A percentile compares a stretch with the other conserved stretches of the same genome.
Conservation (phyloP, 345 rosid species). For the Fremontodendron californicum region DNA sequence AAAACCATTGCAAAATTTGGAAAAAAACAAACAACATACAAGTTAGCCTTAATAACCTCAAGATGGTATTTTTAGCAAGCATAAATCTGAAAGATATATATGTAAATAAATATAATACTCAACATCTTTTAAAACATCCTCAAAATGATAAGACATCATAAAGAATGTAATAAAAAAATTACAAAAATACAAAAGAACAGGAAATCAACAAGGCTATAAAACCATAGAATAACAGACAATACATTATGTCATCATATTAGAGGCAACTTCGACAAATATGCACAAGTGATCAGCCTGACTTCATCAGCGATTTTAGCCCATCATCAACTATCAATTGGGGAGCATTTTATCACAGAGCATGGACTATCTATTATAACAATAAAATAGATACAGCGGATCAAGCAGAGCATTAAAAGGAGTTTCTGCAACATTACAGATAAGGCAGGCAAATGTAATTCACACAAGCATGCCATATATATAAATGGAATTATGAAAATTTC, state of each 20-base stretch:
- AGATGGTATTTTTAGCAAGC: background rate
- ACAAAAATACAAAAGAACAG: background rate
- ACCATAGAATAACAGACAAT: too few species aligned
- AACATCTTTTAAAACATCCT: background rate
- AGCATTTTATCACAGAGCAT: background rate
- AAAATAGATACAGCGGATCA: background rate
- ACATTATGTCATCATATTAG: too few species aligned
- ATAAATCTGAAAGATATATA: background rate
- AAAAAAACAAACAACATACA: background rate
- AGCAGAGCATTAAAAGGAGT: background rate
- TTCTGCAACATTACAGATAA: background rate
- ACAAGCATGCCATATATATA: background rate
- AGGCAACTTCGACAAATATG: background rate
- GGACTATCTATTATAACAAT: background rate
- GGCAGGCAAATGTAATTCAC: background rate
- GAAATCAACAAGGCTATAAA: background rate
- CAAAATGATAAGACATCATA: background rate
- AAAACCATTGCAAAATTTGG: slow-evolving; percentile 9
- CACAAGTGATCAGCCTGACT: background rate
- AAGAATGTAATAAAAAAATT: background rate
- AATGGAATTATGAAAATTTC: background rate
- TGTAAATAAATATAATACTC: background rate
- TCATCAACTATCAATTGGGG: background rate
- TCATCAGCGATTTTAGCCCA: background rate
- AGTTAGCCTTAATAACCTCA: background rate